A percentile compares a stretch with the other conserved stretches of the same genome.
phyloP scores from a whole-genome alignment of 1,139 yeast species.

The Hanseniaspora uvarum region DNA sequence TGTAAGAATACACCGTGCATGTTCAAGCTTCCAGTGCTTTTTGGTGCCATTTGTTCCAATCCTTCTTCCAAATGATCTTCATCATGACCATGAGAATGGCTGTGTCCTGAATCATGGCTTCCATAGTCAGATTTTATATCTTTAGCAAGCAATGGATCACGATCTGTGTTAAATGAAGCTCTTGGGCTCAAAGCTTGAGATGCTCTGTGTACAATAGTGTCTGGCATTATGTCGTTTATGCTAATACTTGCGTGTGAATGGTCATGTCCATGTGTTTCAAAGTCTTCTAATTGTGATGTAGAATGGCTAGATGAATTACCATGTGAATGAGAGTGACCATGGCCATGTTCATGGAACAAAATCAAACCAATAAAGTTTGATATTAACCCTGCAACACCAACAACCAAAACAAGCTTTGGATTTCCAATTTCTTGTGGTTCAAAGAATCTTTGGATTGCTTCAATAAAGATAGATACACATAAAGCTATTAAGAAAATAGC shows the following conservation, averaged over 20 bases:
- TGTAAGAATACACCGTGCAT: conserved; percentile 97
- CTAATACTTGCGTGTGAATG: conserved; percentile 24
- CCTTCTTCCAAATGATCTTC: conserved; percentile 25
- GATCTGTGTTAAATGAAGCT: conserved; percentile 23
- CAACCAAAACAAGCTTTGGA: conserved; percentile 69
- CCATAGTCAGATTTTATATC: background rate
- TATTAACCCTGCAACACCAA: conserved; percentile 71
- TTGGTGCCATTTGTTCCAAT: conserved; percentile 22
- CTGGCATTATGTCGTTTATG: conserved; percentile 27
- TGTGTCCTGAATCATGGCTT: conserved; percentile 9
- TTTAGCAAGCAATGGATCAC: conserved; percentile 31
- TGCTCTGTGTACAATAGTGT: conserved; percentile 24
- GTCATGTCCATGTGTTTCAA: conserved; percentile 24
- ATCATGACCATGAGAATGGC: conserved; percentile 33
- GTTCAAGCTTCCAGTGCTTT: conserved; percentile 56
- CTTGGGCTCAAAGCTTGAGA: conserved; percentile 19
- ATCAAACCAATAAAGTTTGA: conserved; percentile 77
- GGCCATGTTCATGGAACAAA: conserved; percentile 86
- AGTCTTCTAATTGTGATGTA: conserved; percentile 22
- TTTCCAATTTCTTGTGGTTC: conserved; percentile 69
- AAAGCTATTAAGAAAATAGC: conserved; percentile 87
- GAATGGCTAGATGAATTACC: conserved; percentile 25
- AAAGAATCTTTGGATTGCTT: conserved; percentile 81
- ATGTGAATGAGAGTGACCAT: conserved; percentile 48
- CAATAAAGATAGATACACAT: conserved; percentile 83